Conservation (phyloP, 352 stramenopile genomes). For the Globisporangium spiculum region DNA sequence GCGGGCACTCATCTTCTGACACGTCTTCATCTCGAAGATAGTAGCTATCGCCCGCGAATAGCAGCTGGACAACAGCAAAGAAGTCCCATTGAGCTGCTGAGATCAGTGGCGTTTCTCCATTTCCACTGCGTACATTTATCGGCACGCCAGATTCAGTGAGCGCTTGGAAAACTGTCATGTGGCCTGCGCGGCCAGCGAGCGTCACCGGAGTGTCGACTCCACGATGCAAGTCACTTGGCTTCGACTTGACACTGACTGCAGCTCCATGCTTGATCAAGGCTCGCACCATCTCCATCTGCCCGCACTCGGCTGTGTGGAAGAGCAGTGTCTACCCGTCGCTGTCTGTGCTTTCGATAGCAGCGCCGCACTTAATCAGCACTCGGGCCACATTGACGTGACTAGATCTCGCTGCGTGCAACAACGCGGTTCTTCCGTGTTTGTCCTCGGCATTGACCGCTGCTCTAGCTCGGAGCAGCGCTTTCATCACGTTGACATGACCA, state of each 20-base stretch:
- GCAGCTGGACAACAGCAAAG: background rate
- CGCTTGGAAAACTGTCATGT: background rate
- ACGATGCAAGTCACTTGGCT: background rate
- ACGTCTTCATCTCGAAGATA: background rate
- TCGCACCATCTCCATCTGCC: background rate
- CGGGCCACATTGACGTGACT: background rate
- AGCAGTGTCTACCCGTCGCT: background rate
- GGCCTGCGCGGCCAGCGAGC: background rate
- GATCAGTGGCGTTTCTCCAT: background rate
- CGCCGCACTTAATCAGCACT: background rate
- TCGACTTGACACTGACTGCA: background rate
- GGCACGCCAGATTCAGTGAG: background rate
- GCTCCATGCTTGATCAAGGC: background rate
- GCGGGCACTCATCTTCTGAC: background rate
- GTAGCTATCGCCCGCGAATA: background rate
- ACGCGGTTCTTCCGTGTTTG: background rate
- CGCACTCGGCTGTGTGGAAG: background rate
- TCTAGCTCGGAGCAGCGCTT: background rate
- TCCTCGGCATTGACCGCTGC: background rate
- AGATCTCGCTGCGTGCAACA: background rate
- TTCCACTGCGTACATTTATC: background rate
- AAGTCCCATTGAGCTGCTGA: conserved; percentile 1
- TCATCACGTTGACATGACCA: background rate
- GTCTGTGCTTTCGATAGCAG: background rate
- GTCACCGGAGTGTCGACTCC: background rate